These are phyloP conservation scores for Incumbomyces lentus DNA, from an alignment of 2,329 filamentous ascomycete species.

Conservation along the genomic window DNA sequence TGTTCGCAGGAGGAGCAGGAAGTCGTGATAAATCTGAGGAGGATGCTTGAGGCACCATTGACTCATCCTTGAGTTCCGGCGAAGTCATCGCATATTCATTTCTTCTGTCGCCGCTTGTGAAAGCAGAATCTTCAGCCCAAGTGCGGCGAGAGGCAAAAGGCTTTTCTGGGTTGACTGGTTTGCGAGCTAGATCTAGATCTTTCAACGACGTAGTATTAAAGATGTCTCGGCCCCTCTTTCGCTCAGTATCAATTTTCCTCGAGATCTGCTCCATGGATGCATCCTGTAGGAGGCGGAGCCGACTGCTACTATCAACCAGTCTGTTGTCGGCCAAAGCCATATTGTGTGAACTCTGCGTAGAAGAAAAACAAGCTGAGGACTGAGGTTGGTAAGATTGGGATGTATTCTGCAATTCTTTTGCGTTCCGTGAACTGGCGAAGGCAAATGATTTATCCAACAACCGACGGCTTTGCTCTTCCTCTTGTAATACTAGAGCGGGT, in stretches of 20 bases:
- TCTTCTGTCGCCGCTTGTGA: not conserved
- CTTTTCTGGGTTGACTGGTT: not conserved
- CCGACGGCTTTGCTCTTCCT: too few relatives aligned
- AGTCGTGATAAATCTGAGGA: too few relatives aligned
- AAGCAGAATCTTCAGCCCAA: not conserved
- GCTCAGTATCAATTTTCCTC: not conserved
- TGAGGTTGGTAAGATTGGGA: too few relatives aligned
- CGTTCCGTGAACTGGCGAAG: too few relatives aligned
- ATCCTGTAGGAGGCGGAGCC: not conserved
- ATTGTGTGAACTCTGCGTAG: too few relatives aligned
- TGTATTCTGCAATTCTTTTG: too few relatives aligned
- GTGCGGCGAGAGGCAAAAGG: not conserved
- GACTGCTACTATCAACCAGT: too few relatives aligned
- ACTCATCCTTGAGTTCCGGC: conserved; percentile 41
- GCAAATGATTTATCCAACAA: too few relatives aligned
- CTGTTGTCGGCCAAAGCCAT: too few relatives aligned
- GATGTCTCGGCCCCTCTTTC: not conserved
- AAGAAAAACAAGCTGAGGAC: too few relatives aligned
- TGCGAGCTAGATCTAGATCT: conserved; percentile 4
- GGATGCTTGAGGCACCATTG: conserved; percentile 32
- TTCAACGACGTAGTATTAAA: conserved; percentile 2
- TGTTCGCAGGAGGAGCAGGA: not conserved
- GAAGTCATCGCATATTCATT: not conserved
- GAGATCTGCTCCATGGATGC: not conserved
- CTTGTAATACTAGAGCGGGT: too few relatives aligned